Evolutionary conservation across 2,329 filamentous ascomycete genomes (phyloP).

Genomic region (Moelleriella libera): DNA sequence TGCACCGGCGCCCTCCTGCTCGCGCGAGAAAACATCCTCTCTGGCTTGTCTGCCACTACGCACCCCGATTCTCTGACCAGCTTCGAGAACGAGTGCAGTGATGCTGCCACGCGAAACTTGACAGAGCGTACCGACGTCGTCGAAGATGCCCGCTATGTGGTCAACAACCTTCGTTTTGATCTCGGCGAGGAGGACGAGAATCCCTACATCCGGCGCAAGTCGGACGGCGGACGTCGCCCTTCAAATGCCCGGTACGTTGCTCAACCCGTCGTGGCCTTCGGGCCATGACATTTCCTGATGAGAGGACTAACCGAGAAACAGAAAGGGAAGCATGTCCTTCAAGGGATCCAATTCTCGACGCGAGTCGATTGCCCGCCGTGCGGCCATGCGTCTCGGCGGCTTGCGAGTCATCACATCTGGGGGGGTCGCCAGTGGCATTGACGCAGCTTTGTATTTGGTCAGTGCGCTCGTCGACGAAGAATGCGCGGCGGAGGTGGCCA

Average conservation of each 20-base stretch:
- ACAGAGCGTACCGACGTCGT: slow-evolving; percentile 71
- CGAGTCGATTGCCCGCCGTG: slow-evolving; percentile 68
- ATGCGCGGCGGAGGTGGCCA: slow-evolving; percentile 60
- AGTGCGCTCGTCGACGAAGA: slow-evolving; percentile 69
- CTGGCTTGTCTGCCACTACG: slow-evolving; percentile 67
- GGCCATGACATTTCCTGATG: background rate
- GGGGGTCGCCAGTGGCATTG: slow-evolving; percentile 65
- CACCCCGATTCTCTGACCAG: slow-evolving; percentile 70
- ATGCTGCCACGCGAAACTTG: slow-evolving; percentile 53
- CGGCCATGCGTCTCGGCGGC: slow-evolving; percentile 56
- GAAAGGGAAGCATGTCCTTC: slow-evolving; percentile 75
- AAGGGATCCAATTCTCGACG: slow-evolving; percentile 60
- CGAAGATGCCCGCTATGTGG: slow-evolving; percentile 69
- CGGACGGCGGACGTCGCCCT: slow-evolving; percentile 46
- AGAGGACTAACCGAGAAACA: slow-evolving; percentile 13
- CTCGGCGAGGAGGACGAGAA: slow-evolving; percentile 70
- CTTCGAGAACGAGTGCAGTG: slow-evolving; percentile 69
- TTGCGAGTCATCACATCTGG: slow-evolving; percentile 67
- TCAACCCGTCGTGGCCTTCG: background rate
- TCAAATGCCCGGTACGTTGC: slow-evolving; percentile 43
- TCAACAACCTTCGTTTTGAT: slow-evolving; percentile 84
- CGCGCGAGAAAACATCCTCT: slow-evolving; percentile 61
- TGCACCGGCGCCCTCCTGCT: slow-evolving; percentile 70
- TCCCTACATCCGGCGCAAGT: slow-evolving; percentile 67
- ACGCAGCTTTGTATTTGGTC: slow-evolving; percentile 75